Evolutionary conservation across 345 rosid genomes (phyloP), one percentile per base, ranked within the genome.

Genomic region (Lepidium africanum): DNA sequence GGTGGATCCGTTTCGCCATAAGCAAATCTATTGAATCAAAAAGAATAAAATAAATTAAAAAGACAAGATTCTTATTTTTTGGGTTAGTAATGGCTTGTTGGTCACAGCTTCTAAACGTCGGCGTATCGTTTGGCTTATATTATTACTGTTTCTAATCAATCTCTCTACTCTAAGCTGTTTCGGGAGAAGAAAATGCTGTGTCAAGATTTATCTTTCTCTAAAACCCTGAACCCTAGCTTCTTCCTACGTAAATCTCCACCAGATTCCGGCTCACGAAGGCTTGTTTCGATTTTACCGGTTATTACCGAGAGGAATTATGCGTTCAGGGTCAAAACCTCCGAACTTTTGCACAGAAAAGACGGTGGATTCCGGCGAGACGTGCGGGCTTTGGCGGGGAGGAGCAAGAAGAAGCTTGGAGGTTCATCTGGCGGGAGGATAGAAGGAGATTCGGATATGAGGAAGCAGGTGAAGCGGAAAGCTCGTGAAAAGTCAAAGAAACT

Each of bases 371-470:
- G 53, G 58, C 79, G 78, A 21, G 88, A 88, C 55, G 71, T 82
- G 32, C 83, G 92, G 8, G 79, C 91, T 15, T 63, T 88, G 56
- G 86, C 97, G 17, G 96, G 97, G 21, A 79, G 94, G 74, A 90
- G 94, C 85, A 93, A 87, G 89, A 90, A 84, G 80, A 83, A 87
- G 71, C 76, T 85, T 13, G 86, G 84, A 10, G 90, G 88, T 7
- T 62, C 83, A 0, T 81, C 85, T 3, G 76, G 86, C 0, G 89
- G 95, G 10, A 76, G 92, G 53, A 70, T 81, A 19, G 95, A 84
- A 66, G 91, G 91, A 2, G 78, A 68, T 45, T 25, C 87, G 0
- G 86, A 71, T 51, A 16, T 70, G 43, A 87, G 87, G 55, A 87
- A 85, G 15, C 65, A 67, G 12, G 60, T 77, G 23, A 87, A 80